A percentile compares a stretch with the other conserved stretches of the same genome.
Evolutionary conservation across 176 grass and related monocot species (phyloP).

Genomic region (Ampelocalamus luodianensis): DNA sequence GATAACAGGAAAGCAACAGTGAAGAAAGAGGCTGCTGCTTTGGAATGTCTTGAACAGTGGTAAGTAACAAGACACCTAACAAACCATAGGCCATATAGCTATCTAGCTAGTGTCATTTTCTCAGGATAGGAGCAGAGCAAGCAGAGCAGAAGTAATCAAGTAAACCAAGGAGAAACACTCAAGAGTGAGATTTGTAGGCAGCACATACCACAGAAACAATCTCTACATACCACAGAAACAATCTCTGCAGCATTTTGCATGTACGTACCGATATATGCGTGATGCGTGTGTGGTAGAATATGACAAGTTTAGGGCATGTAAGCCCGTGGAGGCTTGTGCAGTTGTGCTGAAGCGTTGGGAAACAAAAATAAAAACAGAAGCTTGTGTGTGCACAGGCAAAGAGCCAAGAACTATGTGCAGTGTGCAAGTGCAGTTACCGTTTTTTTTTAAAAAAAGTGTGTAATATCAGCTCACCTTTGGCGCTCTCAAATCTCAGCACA

Average conservation of each 20-base stretch:
- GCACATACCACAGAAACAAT: neutral
- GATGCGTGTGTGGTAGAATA: neutral
- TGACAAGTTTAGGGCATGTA: constrained; percentile 33
- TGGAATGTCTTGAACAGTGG: constrained; percentile 27
- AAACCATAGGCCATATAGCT: constrained; percentile 6
- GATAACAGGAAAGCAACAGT: constrained; percentile 49
- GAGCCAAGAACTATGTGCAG: constrained; percentile 26
- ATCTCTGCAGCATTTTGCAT: neutral
- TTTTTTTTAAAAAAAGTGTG: neutral
- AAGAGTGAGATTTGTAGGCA: constrained; percentile 42
- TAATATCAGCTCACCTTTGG: neutral
- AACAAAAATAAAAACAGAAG: neutral
- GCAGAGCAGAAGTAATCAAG: constrained; percentile 1
- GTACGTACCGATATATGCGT: neutral
- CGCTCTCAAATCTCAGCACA: neutral
- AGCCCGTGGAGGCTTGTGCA: constrained; percentile 5
- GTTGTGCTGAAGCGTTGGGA: constrained; percentile 1
- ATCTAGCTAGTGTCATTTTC: constrained; percentile 26
- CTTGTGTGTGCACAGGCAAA: constrained; percentile 11
- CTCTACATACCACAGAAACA: neutral
- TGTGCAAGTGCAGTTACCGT: constrained; percentile 21
- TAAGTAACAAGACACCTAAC: constrained; percentile 26
- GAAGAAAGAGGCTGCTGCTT: constrained; percentile 30
- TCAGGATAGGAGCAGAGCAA: neutral
- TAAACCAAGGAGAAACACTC: constrained; percentile 42